Conservation (phyloP, 2,329 filamentous ascomycete species). For the Didymella pomorum region DNA sequence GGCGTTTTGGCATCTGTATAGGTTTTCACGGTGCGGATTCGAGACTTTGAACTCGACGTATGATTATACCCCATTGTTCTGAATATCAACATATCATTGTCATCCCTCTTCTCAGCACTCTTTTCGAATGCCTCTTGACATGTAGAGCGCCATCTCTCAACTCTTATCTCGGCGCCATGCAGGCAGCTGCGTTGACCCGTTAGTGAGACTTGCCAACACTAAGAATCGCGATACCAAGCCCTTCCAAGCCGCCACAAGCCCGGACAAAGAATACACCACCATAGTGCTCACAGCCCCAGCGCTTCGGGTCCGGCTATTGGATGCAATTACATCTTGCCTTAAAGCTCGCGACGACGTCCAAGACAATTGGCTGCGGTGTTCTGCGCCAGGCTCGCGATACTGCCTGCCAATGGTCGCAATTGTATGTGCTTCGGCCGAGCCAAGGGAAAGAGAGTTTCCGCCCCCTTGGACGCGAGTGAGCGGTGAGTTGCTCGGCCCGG, state of each 20-base stretch:
- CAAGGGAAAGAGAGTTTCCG: constrained; percentile 1
- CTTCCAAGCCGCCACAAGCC: constrained; percentile 15
- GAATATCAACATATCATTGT: not conserved
- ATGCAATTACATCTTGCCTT: too few relatives aligned
- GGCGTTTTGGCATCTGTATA: constrained; percentile 26
- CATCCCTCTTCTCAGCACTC: not conserved
- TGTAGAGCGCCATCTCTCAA: not conserved
- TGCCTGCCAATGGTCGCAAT: not conserved
- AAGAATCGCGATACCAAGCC: not conserved
- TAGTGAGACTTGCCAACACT: constrained; percentile 2
- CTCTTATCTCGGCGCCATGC: not conserved
- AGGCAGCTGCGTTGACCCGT: not conserved
- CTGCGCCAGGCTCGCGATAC: not conserved
- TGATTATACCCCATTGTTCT: constrained; percentile 33
- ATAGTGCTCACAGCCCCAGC: constrained; percentile 1
- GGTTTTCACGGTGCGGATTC: constrained; percentile 5
- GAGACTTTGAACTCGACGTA: constrained; percentile 17
- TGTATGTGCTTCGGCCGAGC: not conserved
- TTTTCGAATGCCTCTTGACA: not conserved
- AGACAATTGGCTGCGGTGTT: not conserved
- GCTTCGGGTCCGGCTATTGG: not conserved
- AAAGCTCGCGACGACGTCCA: too few relatives aligned
- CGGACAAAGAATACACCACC: not conserved
- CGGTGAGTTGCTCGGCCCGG: constrained; percentile 3
- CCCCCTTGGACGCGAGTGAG: not conserved